These are phyloP conservation scores for Lupinus albus DNA, from an alignment of 306 rosid species.

Conservation along the genomic window DNA sequence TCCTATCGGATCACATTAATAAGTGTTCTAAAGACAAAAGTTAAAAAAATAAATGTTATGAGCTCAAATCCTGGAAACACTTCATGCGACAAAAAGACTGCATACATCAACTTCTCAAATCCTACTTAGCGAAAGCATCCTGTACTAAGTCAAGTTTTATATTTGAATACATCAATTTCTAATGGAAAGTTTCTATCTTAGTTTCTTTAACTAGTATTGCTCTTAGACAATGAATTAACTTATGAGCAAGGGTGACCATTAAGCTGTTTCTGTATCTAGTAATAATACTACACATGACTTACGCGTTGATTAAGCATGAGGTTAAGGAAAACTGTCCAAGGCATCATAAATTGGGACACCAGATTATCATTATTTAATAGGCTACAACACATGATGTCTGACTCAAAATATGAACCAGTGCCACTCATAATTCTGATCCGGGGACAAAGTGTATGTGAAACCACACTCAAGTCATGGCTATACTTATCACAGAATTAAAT, in stretches of 20 bases:
- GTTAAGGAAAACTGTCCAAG: constrained; percentile 9
- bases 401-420: constrained; percentile 36
- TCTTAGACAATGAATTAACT: too few relatives aligned
- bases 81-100: too few relatives aligned
- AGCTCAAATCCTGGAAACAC: too few relatives aligned
- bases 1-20: background rate
- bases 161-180: too few relatives aligned
- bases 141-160: too few relatives aligned
- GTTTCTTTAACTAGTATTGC: too few relatives aligned
- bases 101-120: too few relatives aligned
- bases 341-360: constrained; percentile 21
- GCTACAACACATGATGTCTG: constrained; percentile 33
- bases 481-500: constrained; percentile 41
- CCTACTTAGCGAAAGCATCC: too few relatives aligned
- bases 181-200: too few relatives aligned
- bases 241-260: too few relatives aligned
- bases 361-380: constrained; percentile 24
- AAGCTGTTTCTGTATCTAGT: background rate
- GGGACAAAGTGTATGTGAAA: constrained; percentile 30
- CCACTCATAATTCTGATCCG: constrained; percentile 34
- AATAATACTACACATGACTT: constrained; percentile 2
- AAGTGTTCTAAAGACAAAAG: too few relatives aligned
- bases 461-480: constrained; percentile 37
- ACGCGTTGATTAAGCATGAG: constrained; percentile 13
- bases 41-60: too few relatives aligned